Evolutionary conservation across 2,329 filamentous ascomycete genomes (phyloP), one percentile per base, ranked within the genome.

Genomic region (Diaporthe vexans): DNA sequence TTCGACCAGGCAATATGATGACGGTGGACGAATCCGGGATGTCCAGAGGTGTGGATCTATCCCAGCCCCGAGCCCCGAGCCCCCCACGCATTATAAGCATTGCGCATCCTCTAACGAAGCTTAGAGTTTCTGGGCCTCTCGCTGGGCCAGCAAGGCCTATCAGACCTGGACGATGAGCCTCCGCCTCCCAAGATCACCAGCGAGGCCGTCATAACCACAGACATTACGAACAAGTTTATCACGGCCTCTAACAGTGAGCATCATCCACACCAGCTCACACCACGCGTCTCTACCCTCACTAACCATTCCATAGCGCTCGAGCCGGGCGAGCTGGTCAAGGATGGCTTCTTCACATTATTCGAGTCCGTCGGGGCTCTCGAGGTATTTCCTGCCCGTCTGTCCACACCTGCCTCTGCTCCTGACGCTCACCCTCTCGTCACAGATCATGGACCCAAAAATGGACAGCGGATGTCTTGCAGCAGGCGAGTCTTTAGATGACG

Each of bases 371-470:
- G 94, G 76, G 94, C 94, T 78, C 88, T 97, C 29, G 94, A 97
- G 89, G 91, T 90, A 82, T 6, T 33, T 17, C 35, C 48, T 35
- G 63, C 13, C 13, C 51, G 11, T 48, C 46, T 35, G 69, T 37
- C 17, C 54, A 7, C 51, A 8, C 29, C 17, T 46, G 54, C 21
- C 17, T 54, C 24, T 21, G 19, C 15, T 11, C 11, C 46, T 51
- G 54, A 29, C 29, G 65, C 71, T 75, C 51, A 76, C 46, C 40
- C 13, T 48, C n/a, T 56, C 11, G 43, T 67, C 73, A 35, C 79
- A 99, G 97, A 98, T 99, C 79, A 98, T 98, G 94, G 97, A 99
- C 81, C 92, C 94, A 0, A 99, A 98, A 84, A 99, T 99, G 97
- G 97, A 99, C 83, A 98, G 95, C 81, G 97, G 97, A 37, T 95